Evolutionary conservation across 352 stramenopile genomes (phyloP).

Genomic region (Pythium rhizo-oryzae): DNA sequence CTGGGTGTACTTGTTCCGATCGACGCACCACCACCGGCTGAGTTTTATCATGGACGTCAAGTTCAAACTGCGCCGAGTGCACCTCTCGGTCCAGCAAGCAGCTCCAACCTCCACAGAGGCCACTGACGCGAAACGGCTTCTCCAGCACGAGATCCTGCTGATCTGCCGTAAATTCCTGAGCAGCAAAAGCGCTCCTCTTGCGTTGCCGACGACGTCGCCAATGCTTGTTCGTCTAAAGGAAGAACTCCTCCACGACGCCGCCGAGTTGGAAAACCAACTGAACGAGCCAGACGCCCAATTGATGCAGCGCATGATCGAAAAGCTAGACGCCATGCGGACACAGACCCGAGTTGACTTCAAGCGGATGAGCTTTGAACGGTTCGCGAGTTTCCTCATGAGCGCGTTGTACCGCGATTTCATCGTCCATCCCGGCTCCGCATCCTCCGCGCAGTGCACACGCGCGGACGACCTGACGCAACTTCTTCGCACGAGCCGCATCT

Average conservation of each 20-base stretch:
- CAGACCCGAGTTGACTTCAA: conserved; percentile 54
- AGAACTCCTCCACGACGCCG: conserved; percentile 30
- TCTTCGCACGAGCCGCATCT: conserved; percentile 46
- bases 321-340: conserved; percentile 38
- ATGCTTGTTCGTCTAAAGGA: conserved; percentile 33
- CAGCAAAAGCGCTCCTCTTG: conserved; percentile 21
- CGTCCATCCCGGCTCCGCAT: conserved; percentile 18
- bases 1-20: conserved; percentile 70
- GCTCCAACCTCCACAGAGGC: conserved; percentile 6
- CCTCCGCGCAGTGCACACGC: conserved; percentile 19
- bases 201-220: conserved; percentile 27
- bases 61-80: conserved; percentile 52
- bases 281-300: not conserved
- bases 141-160: conserved; percentile 28
- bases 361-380: conserved; percentile 46
- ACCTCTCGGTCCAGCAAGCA: conserved; percentile 14
- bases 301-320: conserved; percentile 29
- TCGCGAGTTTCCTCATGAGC: conserved; percentile 49
- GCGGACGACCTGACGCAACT: conserved; percentile 42
- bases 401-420: conserved; percentile 57
- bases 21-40: conserved; percentile 49
- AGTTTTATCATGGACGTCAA: conserved; percentile 64
- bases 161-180: conserved; percentile 35
- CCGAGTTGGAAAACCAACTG: conserved; percentile 4
- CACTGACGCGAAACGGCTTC: conserved; percentile 3